Percentiles rank a stretch among this genome's conserved stretches.
Conservation (phyloP, 129 eudicot species). For the Flaveria robusta region DNA sequence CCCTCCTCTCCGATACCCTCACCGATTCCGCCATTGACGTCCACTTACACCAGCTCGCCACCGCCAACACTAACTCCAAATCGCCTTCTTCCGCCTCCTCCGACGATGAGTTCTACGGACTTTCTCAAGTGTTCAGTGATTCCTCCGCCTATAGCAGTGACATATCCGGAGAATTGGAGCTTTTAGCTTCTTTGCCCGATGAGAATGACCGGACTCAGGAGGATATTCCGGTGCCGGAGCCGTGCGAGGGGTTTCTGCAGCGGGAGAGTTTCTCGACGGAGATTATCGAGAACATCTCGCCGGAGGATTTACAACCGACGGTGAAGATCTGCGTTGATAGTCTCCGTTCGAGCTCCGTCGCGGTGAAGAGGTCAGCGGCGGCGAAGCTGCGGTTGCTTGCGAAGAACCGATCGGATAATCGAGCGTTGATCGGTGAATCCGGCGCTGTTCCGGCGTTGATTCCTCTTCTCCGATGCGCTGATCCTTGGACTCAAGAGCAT, state of each 20-base stretch:
- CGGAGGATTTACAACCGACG: constrained; percentile 96
- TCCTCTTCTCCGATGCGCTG: constrained; percentile 70
- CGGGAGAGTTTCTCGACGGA: constrained; percentile 76
- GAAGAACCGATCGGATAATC: constrained; percentile 80
- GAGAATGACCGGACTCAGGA: background rate
- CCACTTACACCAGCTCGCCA: constrained; percentile 70
- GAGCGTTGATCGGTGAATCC: constrained; percentile 80
- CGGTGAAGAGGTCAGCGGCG: constrained; percentile 80
- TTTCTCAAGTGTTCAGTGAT: constrained; percentile 75
- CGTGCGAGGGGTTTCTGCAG: constrained; percentile 61
- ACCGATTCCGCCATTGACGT: constrained; percentile 81
- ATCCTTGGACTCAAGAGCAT: constrained; percentile 90
- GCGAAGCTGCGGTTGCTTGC: constrained; percentile 77
- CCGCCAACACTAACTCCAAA: constrained; percentile 15
- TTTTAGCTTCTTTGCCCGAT: constrained; percentile 54
- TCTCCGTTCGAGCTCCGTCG: constrained; percentile 54
- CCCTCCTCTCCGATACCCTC: constrained; percentile 50
- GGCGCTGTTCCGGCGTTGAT: constrained; percentile 74
- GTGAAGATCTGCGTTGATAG: constrained; percentile 81
- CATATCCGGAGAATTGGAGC: constrained; percentile 83
- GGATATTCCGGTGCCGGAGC: constrained; percentile 48
- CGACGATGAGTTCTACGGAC: constrained; percentile 38
- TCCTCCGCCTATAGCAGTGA: constrained; percentile 77
- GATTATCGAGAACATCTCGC: constrained; percentile 73
- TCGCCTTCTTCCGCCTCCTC: constrained; percentile 26